phyloP scores from a whole-genome alignment of 2,329 filamentous ascomycete genomes.

The Apiospora saccharicola region DNA sequence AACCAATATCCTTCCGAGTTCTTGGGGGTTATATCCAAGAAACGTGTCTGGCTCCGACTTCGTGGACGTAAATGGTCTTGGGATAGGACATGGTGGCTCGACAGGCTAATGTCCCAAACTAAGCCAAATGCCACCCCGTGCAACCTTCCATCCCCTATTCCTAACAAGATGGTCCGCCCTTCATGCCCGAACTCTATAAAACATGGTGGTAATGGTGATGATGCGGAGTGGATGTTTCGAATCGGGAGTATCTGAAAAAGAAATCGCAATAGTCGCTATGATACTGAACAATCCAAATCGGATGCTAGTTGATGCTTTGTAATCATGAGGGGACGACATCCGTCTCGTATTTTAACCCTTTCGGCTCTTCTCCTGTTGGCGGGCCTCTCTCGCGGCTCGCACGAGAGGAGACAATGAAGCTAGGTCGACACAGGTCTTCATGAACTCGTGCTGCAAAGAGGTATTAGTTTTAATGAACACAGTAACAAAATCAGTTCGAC shows the following conservation, averaged over 20 bases:
- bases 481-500: constrained; percentile 45
- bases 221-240: constrained; percentile 17
- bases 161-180: not conserved
- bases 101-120: not conserved
- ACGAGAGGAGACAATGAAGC: constrained; percentile 86
- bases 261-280: constrained; percentile 21
- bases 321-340: not conserved
- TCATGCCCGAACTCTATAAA: constrained; percentile 19
- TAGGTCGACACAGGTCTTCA: constrained; percentile 77
- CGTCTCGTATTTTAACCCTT: constrained; percentile 57
- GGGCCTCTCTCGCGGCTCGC: constrained; percentile 81
- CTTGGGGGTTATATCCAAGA: constrained; percentile 6
- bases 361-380: constrained; percentile 83
- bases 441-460: constrained; percentile 74
- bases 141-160: not conserved
- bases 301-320: constrained; percentile 16
- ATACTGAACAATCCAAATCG: constrained; percentile 8
- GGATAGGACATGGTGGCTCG: not conserved
- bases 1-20: not conserved
- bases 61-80: not conserved
- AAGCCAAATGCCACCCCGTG: not conserved
- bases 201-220: not conserved
- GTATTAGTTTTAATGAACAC: constrained; percentile 32
- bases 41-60: not conserved
- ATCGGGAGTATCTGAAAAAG: constrained; percentile 22